These are phyloP conservation scores for Dunaliella primolecta DNA, from an alignment of 139 green algal genomes.

Conservation along the genomic window DNA sequence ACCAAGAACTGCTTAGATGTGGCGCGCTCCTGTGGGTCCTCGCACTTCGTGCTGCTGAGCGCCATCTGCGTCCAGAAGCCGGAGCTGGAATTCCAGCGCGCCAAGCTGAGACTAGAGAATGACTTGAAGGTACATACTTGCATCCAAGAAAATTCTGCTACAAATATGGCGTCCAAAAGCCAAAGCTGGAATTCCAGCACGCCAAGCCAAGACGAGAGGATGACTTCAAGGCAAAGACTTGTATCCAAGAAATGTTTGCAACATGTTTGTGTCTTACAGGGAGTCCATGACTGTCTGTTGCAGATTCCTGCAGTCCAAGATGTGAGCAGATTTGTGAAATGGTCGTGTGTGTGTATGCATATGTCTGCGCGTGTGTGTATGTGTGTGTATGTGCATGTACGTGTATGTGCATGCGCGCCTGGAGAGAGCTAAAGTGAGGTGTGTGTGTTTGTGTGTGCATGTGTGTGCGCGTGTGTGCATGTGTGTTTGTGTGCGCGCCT, in stretches of 20 bases:
- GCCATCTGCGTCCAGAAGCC: constrained; percentile 99
- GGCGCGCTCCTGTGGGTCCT: constrained; percentile 57
- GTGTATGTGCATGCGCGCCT: too few species aligned
- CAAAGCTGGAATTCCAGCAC: constrained; percentile 95
- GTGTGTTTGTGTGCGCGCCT: too few species aligned
- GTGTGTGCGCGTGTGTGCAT: too few species aligned
- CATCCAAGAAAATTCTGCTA: not conserved
- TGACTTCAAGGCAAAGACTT: constrained; percentile 67
- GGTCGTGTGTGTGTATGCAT: not conserved
- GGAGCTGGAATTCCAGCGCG: constrained; percentile 95
- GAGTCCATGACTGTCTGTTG: constrained; percentile 47
- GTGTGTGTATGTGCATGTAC: too few species aligned
- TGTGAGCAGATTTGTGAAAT: too few species aligned
- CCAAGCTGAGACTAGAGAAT: constrained; percentile 95
- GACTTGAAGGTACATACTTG: constrained; percentile 69
- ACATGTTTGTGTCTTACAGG: not conserved
- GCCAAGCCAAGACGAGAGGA: constrained; percentile 97
- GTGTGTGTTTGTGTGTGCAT: too few species aligned
- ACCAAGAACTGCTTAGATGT: constrained; percentile 89
- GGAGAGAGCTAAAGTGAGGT: too few species aligned
- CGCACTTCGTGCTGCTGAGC: constrained; percentile 93
- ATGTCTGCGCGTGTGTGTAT: too few species aligned
- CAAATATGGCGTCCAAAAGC: constrained; percentile 87
- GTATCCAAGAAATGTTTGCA: not conserved
- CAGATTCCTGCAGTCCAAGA: constrained; percentile 94